Evolutionary conservation across 2,329 filamentous ascomycete species (phyloP).

Genomic region (Apiospora koreana): DNA sequence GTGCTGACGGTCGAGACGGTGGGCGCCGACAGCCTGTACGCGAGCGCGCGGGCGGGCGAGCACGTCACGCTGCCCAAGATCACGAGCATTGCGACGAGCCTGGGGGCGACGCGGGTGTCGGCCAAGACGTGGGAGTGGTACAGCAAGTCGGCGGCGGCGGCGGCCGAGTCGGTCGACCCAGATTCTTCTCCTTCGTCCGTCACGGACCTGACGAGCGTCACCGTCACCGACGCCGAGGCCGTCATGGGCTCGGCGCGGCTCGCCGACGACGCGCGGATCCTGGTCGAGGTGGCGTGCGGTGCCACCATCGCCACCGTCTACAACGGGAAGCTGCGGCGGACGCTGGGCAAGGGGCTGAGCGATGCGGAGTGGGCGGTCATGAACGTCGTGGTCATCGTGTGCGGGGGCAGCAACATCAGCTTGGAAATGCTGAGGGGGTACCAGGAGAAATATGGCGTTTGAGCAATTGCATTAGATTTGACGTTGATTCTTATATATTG

Average conservation of each 20-base stretch:
- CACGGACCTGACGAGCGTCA: conserved; percentile 52
- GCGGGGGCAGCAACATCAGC: conserved; percentile 73
- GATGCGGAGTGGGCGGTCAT: conserved; percentile 63
- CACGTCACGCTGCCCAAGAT: conserved; percentile 69
- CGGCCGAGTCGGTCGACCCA: conserved; percentile 22
- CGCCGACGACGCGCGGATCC: conserved; percentile 76
- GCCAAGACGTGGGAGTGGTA: conserved; percentile 65
- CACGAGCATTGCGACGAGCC: conserved; percentile 72
- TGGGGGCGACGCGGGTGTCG: conserved; percentile 75
- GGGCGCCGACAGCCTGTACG: conserved; percentile 70
- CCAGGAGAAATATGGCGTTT: conserved; percentile 45
- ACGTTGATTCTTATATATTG: neutral
- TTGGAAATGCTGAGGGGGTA: conserved; percentile 63
- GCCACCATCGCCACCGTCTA: conserved; percentile 74
- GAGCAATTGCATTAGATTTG: neutral
- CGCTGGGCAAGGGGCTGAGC: conserved; percentile 53
- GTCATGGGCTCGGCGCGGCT: conserved; percentile 75
- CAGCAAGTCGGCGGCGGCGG: conserved; percentile 13
- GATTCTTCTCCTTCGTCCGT: too few species aligned
- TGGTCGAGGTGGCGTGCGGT: conserved; percentile 86
- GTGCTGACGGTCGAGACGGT: conserved; percentile 76
- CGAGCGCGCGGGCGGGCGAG: conserved; percentile 56
- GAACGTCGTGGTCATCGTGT: conserved; percentile 82
- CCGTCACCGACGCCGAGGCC: conserved; percentile 76
- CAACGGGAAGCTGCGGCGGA: conserved; percentile 60